Conservation (phyloP, 1,139 yeast species). For the Martiniozyma asiatica region DNA sequence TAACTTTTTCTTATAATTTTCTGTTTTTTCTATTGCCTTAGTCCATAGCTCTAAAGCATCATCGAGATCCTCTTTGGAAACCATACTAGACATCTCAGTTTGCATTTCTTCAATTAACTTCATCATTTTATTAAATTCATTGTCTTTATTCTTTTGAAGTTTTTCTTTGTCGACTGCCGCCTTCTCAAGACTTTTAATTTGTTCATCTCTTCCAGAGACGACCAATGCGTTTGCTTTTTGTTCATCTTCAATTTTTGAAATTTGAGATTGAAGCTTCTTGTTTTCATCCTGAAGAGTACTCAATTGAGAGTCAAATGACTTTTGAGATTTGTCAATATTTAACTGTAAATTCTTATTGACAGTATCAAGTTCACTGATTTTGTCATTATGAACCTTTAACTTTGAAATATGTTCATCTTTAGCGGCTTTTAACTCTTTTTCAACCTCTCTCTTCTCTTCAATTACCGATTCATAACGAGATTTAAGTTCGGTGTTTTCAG, state of each 20-base stretch:
- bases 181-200: constrained; percentile 2
- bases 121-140: constrained; percentile 4
- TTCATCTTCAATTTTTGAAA: neutral
- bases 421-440: too few relatives aligned
- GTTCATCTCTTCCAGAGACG: neutral
- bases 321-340: constrained; percentile 1
- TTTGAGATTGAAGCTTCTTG: constrained; percentile 1
- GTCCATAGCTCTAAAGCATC: constrained; percentile 65
- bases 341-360: constrained; percentile 1
- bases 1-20: constrained; percentile 43
- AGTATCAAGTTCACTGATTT: constrained; percentile 1
- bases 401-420: too few relatives aligned
- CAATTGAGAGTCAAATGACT: constrained; percentile 3
- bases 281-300: neutral
- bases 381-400: too few relatives aligned
- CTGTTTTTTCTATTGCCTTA: constrained; percentile 60
- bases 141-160: neutral
- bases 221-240: neutral
- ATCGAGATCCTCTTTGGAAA: constrained; percentile 55
- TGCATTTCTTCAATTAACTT: constrained; percentile 7
- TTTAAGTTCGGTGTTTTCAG: too few relatives aligned
- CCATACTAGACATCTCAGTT: constrained; percentile 21
- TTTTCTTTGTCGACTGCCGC: neutral
- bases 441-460: too few relatives aligned
- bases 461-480: too few relatives aligned